These are phyloP conservation scores for Mycena venus DNA, from an alignment of 768 basidiomycete genomes.

Conservation along the genomic window DNA sequence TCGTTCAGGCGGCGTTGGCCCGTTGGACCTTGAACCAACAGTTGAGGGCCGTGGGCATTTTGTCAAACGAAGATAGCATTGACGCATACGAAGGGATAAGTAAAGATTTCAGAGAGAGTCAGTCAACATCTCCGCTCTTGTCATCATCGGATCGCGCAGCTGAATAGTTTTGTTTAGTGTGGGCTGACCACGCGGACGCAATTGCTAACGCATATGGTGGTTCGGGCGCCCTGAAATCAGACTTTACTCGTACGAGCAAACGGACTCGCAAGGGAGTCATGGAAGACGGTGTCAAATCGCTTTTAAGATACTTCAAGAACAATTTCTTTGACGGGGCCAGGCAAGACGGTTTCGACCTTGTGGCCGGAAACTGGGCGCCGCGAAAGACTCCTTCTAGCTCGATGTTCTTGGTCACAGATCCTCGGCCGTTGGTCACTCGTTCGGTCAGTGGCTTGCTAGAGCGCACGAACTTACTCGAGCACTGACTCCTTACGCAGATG, in stretches of 20 bases:
- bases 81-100: conserved; percentile 88
- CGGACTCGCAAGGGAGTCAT: conserved; percentile 84
- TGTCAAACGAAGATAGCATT: conserved; percentile 77
- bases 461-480: background rate
- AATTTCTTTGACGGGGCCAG: conserved; percentile 96
- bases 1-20: conserved; percentile 92
- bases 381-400: conserved; percentile 78
- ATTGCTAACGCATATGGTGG: conserved; percentile 94
- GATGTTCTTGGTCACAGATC: conserved; percentile 81
- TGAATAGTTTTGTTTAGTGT: conserved; percentile 66
- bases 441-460: conserved; percentile 66
- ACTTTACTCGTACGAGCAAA: conserved; percentile 95
- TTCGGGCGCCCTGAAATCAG: conserved; percentile 95
- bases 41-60: conserved; percentile 77
- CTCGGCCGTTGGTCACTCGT: conserved; percentile 85
- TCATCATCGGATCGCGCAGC: background rate
- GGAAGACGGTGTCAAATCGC: conserved; percentile 89
- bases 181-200: conserved; percentile 96
- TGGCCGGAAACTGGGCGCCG: conserved; percentile 94
- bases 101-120: conserved; percentile 90
- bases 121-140: conserved; percentile 43
- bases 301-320: conserved; percentile 92
- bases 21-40: conserved; percentile 88
- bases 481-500: conserved; percentile 63
- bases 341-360: conserved; percentile 96